Evolutionary conservation across 805 yeast species (phyloP).

Genomic region (Starmera amethionina): DNA sequence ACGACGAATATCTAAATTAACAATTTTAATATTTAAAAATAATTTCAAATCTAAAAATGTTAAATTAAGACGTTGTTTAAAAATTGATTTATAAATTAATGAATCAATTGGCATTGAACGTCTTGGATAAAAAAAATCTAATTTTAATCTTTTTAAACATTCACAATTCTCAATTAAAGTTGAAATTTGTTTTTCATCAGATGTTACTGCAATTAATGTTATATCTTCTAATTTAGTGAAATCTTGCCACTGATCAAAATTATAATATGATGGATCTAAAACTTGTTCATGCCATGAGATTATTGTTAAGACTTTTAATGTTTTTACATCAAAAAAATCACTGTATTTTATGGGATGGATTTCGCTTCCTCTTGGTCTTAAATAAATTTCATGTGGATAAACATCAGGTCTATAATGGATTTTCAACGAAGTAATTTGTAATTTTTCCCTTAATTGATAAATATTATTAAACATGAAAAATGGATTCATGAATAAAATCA

Average conservation of each 20-base stretch:
- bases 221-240: constrained; percentile 27
- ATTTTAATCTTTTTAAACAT: constrained; percentile 25
- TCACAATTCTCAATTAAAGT: constrained; percentile 22
- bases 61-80: constrained; percentile 22
- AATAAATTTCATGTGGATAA: constrained; percentile 21
- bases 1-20: constrained; percentile 11
- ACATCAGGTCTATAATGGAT: constrained; percentile 32
- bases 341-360: constrained; percentile 17
- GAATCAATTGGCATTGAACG: constrained; percentile 23
- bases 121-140: constrained; percentile 28
- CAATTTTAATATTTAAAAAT: constrained; percentile 6
- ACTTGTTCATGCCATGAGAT: constrained; percentile 33
- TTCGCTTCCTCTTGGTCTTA: constrained; percentile 2
- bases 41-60: constrained; percentile 30
- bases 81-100: constrained; percentile 23
- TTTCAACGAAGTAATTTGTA: constrained; percentile 27
- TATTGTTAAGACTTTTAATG: constrained; percentile 26
- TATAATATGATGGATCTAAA: constrained; percentile 22
- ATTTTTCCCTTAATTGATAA: constrained; percentile 11
- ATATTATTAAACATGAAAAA: constrained; percentile 25
- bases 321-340: constrained; percentile 26
- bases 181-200: constrained; percentile 19
- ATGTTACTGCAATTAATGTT: constrained; percentile 29
- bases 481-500: constrained; percentile 31
- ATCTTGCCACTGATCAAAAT: constrained; percentile 27